A percentile compares a stretch with the other conserved stretches of the same genome.
phyloP scores from a whole-genome alignment of 768 basidiomycete genomes.

The Lyophyllum semitale region DNA sequence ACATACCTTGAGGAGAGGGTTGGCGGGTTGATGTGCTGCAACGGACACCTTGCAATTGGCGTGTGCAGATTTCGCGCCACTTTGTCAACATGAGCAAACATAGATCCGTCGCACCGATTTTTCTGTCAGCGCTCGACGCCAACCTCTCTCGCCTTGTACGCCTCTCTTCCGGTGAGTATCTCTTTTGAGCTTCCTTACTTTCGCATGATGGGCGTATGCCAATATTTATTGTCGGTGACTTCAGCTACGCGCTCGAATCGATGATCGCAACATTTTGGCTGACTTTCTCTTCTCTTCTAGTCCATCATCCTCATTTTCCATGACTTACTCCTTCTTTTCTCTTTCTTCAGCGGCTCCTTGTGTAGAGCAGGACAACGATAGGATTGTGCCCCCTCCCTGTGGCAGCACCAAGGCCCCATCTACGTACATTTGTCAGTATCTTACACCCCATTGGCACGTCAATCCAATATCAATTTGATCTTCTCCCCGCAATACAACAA shows the following conservation, averaged over 20 bases:
- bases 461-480: conserved; percentile 10
- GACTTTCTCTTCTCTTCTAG: conserved; percentile 27
- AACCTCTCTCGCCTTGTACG: conserved; percentile 4
- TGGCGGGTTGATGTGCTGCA: conserved; percentile 42
- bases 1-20: conserved; percentile 73
- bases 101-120: conserved; percentile 3
- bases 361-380: background rate
- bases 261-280: conserved; percentile 57
- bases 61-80: conserved; percentile 27
- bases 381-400: background rate
- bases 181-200: background rate
- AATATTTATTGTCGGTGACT: conserved; percentile 78
- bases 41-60: conserved; percentile 22
- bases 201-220: conserved; percentile 52
- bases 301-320: conserved; percentile 14
- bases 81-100: conserved; percentile 31
- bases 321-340: background rate
- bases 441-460: conserved; percentile 5
- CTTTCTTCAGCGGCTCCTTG: background rate
- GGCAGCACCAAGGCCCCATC: background rate
- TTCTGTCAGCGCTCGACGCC: conserved; percentile 2
- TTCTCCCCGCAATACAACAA: background rate
- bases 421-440: conserved; percentile 20
- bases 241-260: conserved; percentile 20
- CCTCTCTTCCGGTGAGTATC: conserved; percentile 28